A percentile compares a stretch with the other conserved stretches of the same genome.
phyloP scores from a whole-genome alignment of 352 stramenopile genomes.

The Phytophthora kernoviae region DNA sequence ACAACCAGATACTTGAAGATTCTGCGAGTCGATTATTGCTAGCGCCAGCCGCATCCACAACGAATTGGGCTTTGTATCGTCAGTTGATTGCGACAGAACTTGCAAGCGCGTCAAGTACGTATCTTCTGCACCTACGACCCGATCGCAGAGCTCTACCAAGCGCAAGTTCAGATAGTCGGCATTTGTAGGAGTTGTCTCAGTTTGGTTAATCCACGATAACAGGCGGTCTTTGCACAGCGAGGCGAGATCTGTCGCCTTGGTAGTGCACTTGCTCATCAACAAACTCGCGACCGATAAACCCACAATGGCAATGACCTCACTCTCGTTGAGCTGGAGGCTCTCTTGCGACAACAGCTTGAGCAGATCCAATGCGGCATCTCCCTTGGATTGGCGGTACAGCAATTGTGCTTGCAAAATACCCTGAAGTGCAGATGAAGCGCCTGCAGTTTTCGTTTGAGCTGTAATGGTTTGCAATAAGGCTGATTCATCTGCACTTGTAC shows the following conservation, averaged over 20 bases:
- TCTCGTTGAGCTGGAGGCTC: slow-evolving; percentile 16
- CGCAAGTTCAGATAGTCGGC: slow-evolving; percentile 33
- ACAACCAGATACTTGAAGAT: slow-evolving; percentile 30
- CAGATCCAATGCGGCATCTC: slow-evolving; percentile 26
- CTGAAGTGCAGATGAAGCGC: slow-evolving; percentile 16
- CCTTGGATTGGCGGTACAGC: slow-evolving; percentile 27
- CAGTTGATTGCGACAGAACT: slow-evolving; percentile 27
- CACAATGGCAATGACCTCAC: slow-evolving; percentile 31
- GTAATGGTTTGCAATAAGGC: slow-evolving; percentile 29
- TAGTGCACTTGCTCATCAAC: slow-evolving; percentile 13
- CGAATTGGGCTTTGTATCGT: slow-evolving; percentile 19
- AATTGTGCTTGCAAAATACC: slow-evolving; percentile 36
- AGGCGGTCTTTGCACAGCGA: slow-evolving; percentile 39
- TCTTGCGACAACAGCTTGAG: slow-evolving; percentile 29
- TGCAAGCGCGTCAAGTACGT: slow-evolving; percentile 33
- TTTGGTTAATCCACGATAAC: slow-evolving; percentile 27
- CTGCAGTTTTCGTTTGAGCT: slow-evolving; percentile 11
- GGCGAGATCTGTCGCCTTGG: slow-evolving; percentile 19
- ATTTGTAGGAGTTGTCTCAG: slow-evolving; percentile 19
- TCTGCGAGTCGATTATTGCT: slow-evolving; percentile 44
- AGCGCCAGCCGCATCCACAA: slow-evolving; percentile 37
- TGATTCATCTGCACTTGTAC: slow-evolving; percentile 12
- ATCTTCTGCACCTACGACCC: slow-evolving; percentile 22
- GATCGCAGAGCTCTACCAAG: slow-evolving; percentile 51
- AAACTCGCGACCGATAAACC: slow-evolving; percentile 47